Evolutionary conservation across 257 asterid species (phyloP).

Genomic region (Solanum raphanifolium): DNA sequence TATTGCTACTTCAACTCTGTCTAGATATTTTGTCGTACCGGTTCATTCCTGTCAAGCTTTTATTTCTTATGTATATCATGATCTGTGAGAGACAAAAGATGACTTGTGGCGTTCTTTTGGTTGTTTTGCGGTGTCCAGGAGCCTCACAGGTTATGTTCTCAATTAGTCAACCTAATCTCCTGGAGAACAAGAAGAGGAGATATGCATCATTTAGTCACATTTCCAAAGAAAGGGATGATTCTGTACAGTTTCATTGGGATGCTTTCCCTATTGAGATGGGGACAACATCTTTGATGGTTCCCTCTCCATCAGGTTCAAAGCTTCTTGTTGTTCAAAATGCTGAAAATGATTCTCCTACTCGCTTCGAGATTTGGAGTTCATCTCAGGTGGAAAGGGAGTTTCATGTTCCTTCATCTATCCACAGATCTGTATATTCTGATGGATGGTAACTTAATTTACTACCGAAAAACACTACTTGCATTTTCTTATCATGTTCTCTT

Average conservation of each 20-base stretch:
- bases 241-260: conserved; percentile 60
- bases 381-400: conserved; percentile 63
- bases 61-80: not conserved
- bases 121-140: conserved; percentile 24
- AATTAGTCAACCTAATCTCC: conserved; percentile 59
- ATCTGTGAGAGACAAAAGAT: not conserved
- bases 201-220: conserved; percentile 58
- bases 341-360: conserved; percentile 75
- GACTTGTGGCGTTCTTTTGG: conserved; percentile 3
- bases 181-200: conserved; percentile 68
- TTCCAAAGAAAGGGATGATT: conserved; percentile 17
- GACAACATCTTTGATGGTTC: conserved; percentile 53
- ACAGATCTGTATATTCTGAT: conserved; percentile 71
- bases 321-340: conserved; percentile 58
- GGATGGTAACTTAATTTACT: conserved; percentile 57
- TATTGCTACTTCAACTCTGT: conserved; percentile 12
- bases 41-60: not conserved
- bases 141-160: conserved; percentile 64
- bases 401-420: conserved; percentile 53
- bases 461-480: not conserved
- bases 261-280: conserved; percentile 78
- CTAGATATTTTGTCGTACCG: not conserved
- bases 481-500: not conserved
- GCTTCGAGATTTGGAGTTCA: conserved; percentile 74
- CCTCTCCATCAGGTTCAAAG: conserved; percentile 88